Evolutionary conservation across 2,329 filamentous ascomycete genomes (phyloP), one percentile per base, ranked within the genome.

Genomic region (Ceratocystis diversiconidia): DNA sequence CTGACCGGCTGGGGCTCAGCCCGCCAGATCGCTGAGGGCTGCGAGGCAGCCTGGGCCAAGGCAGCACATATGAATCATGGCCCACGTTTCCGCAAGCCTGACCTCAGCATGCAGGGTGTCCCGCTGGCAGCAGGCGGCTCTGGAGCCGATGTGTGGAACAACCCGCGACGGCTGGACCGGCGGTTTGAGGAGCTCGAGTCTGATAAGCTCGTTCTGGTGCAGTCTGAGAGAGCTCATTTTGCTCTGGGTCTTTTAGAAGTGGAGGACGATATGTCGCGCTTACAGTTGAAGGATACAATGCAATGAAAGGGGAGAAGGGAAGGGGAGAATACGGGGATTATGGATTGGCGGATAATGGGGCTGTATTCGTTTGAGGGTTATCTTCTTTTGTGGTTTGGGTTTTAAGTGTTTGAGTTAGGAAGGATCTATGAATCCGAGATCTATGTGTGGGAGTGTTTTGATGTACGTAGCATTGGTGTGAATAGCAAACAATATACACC

Each of bases 1-100:
- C 79, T 94, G 6, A 96, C 90, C 0, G 94, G 94, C 0, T 96
- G 90, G 88, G 87, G 90, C 71, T 90, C 88, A 1, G 88, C 90
- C 1, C 82, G 84, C 43, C 84, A 91, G 50, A 92, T 96, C 69
- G 90, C 90, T 0, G 80, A 83, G 61, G 91, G 90, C 1, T 95
- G 90, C 73, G 92, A 97, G 74, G 86, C 85, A 2, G 82, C 85
- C 0, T 99, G 94, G 94, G 80, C 83, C 67, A 89, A 86, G 72
- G 85, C 88, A 0, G 87, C 84, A 2, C 82, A 86, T 68, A 78
- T 88, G 70, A 89, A 89, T 0, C 81, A 84, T 59, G 92, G 91
- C 0, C 90, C 91, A 3, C 85, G 85, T 0, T 96, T 95, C 73
- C 50, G 61, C 32, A 74, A 77, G 62, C 72, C 73, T 64, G 73